These are phyloP conservation scores for Colletotrichum sansevieriae DNA, from an alignment of 2,329 filamentous ascomycete genomes.

Conservation along the genomic window DNA sequence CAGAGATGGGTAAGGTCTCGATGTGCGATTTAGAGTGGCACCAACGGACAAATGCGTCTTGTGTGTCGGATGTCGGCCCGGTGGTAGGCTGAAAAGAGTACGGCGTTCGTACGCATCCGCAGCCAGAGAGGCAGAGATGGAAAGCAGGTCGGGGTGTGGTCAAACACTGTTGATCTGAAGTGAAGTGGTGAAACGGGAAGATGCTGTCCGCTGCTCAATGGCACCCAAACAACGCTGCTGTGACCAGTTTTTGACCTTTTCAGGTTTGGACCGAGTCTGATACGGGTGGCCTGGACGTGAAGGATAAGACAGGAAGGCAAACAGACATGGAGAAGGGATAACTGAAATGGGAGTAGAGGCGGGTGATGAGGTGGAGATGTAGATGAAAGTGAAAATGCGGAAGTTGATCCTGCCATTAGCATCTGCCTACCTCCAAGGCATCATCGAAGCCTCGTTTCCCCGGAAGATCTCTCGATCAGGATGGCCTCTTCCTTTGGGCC, in stretches of 20 bases:
- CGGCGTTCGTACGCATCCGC: neutral
- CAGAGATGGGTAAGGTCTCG: constrained; percentile 15
- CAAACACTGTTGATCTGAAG: constrained; percentile 29
- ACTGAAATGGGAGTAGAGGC: neutral
- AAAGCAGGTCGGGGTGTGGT: constrained; percentile 17
- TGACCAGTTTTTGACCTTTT: constrained; percentile 5
- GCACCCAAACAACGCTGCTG: constrained; percentile 39
- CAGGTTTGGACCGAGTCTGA: constrained; percentile 3
- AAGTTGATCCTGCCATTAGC: neutral
- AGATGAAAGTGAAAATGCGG: too few relatives aligned
- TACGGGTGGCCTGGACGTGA: neutral
- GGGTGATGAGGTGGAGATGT: too few relatives aligned
- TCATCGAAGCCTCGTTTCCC: neutral
- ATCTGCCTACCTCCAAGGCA: neutral
- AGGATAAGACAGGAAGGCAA: neutral
- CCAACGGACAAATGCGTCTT: constrained; percentile 35
- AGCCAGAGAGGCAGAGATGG: neutral
- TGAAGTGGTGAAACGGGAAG: constrained; percentile 35
- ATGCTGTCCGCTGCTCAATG: constrained; percentile 30
- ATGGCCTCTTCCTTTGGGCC: constrained; percentile 4
- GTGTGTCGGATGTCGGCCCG: constrained; percentile 30
- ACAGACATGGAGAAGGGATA: neutral
- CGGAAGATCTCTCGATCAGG: constrained; percentile 14
- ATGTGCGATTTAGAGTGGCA: constrained; percentile 20
- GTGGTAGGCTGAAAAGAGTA: neutral